Conservation (phyloP, 345 rosid species). For the Populus alba region DNA sequence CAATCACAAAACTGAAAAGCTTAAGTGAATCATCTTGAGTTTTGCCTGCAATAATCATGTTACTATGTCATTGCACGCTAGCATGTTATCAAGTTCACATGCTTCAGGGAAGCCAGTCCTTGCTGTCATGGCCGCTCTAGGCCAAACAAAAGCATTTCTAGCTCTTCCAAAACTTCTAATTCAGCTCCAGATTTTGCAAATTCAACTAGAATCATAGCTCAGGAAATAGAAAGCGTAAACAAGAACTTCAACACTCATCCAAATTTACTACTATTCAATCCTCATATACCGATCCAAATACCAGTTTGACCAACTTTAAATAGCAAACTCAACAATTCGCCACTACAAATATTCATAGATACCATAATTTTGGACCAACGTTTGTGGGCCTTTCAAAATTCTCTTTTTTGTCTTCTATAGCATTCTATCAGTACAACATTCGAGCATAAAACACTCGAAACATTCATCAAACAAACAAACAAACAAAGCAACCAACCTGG, state of each 20-base stretch:
- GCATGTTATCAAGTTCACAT: not conserved
- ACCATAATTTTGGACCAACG: not conserved
- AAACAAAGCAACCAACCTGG: conserved; percentile 46
- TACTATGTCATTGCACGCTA: not conserved
- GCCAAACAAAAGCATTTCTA: not conserved
- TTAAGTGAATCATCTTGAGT: not conserved
- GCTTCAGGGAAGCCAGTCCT: not conserved
- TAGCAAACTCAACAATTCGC: not conserved
- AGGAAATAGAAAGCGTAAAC: not conserved
- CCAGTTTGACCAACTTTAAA: not conserved
- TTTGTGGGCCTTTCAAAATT: not conserved
- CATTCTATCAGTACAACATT: not conserved
- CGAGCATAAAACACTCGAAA: not conserved
- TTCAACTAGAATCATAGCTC: not conserved
- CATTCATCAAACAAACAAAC: conserved; percentile 2
- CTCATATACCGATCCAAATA: not conserved
- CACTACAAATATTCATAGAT: not conserved
- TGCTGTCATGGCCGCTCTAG: not conserved
- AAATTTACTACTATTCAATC: not conserved
- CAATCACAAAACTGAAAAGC: not conserved
- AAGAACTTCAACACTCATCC: not conserved
- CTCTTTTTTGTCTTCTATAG: not conserved
- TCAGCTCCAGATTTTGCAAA: not conserved
- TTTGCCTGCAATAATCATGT: not conserved
- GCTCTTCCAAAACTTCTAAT: not conserved